Evolutionary conservation across 768 basidiomycete genomes (phyloP), one percentile per base, ranked within the genome.

Genomic region (Hygrophorus pudorinus): DNA sequence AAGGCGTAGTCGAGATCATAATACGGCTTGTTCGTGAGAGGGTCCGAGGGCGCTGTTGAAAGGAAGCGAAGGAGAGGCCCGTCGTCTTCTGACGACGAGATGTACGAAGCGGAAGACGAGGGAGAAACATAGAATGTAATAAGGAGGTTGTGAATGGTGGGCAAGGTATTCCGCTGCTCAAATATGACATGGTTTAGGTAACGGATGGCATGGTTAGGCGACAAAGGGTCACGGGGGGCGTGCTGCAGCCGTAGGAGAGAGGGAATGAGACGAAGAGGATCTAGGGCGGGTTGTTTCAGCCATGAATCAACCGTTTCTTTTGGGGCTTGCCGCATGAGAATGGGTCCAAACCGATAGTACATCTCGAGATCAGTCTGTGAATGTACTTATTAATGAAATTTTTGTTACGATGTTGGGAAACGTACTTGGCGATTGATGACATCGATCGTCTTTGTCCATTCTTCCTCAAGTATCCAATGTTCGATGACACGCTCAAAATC

Each of bases 1-100:
- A 99, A 60, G 1, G 96, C 96, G 59, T 98, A 99, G 63, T 99
- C 96, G 38, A 99, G 76, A 55, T 98, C 92, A 61, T 91, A 98
- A 59, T 91, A 94, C 2, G 94, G 94, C 57, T 80, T 81, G 5
- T 78, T 79, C 0, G 87, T 89, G 24, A 85, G 60, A 0, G 90
- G 83, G 59, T 97, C 80, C 13, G 78, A 73, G 1, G 91, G 92
- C 0, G 88, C 84, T 1, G 75, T 75, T 13, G 78, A 76, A 18
- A 99, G 73, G 67, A 96, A 97, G 16, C 83, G 81, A 14, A 90
- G 66, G 4, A 91, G 69, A 8, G 81, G 78, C 2, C 75, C 85
- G 49, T 90, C 87, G 50, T 89, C 86, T 33, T 65, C 65, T 13
- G 56, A 47, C n/a, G 62, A 47, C 18, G 51, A 48, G 5, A 56